Evolutionary conservation across 2,329 filamentous ascomycete genomes (phyloP), one percentile per base, ranked within the genome.

Genomic region (Pyrenochaeta sp.): DNA sequence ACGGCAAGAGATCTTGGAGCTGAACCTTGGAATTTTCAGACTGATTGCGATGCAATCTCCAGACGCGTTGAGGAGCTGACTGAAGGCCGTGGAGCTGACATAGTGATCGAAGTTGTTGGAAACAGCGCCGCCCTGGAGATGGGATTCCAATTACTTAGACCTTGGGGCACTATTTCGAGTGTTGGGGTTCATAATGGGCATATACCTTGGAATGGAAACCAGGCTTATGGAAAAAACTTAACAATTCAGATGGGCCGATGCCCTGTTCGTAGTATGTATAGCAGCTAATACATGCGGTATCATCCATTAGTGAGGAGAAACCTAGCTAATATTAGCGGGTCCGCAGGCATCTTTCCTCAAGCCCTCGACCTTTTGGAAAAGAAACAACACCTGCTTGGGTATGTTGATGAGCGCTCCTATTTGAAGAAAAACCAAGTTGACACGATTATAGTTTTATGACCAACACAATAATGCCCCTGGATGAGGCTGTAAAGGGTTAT

Each of bases 51-150:
- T 32, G 85, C 82, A 2, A 82, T 96, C 72, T 77, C 87, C 49
- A 81, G 83, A 63, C 84, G 89, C 48, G 87, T 97, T 46, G 87
- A 87, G 68, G 89, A 90, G 63, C 84, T 88, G 42, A 95, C 91
- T 0, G 82, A 89, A 14, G 92, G 91, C 6, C 83, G 93, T 33
- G 93, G 93, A 5, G 92, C 92, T 12, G 93, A 97, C 76, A 87
- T 91, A 15, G 87, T 95, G 2, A 87, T 97, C 41, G 80, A 82
- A 60, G 77, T 79, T 4, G 80, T 82, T 3, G 81, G 81, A 4
- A 69, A 81, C 45, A 77, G 76, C 33, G 77, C 80, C 27, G 81
- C 81, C 9, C 73, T 81, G 52, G 72, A 78, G 56, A 73, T 82
- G 67, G 76, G 76, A 2, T 82, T 77, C 49, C 80, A 83, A 51